These are phyloP conservation scores for Chlamydomonas eustigma DNA, from an alignment of 139 green algal genomes.

Conservation along the genomic window DNA sequence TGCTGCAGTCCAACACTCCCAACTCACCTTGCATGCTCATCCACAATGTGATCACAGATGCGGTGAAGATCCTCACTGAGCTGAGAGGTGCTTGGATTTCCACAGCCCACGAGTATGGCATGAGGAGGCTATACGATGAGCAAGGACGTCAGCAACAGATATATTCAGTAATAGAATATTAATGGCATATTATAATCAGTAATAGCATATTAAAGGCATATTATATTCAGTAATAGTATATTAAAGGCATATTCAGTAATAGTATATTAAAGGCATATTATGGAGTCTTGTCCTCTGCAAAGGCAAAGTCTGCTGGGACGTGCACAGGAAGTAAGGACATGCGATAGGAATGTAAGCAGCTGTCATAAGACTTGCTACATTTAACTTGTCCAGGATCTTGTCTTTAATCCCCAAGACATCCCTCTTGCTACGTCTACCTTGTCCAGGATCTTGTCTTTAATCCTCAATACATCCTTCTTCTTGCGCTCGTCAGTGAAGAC, in stretches of 20 bases:
- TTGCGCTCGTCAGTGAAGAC: conserved; percentile 15
- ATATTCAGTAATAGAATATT: too few species aligned
- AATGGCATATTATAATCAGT: too few species aligned
- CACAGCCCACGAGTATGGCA: conserved; percentile 69
- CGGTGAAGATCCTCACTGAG: conserved; percentile 62
- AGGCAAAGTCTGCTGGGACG: too few species aligned
- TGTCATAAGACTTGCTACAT: background rate
- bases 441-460: conserved; percentile 63
- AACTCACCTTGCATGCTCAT: conserved; percentile 47
- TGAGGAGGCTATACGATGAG: conserved; percentile 51
- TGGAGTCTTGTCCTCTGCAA: too few species aligned
- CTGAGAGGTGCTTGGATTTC: conserved; percentile 41
- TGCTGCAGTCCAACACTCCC: conserved; percentile 8
- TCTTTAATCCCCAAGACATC: conserved; percentile 12
- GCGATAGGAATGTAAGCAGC: too few species aligned
- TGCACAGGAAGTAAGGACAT: too few species aligned
- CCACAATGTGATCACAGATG: conserved; percentile 56
- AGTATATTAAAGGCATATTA: too few species aligned
- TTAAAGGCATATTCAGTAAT: too few species aligned
- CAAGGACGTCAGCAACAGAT: too few species aligned
- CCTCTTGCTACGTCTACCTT: conserved; percentile 24
- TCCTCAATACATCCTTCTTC: conserved; percentile 12
- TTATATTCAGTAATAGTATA: too few species aligned
- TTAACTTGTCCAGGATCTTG: conserved; percentile 67
- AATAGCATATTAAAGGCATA: too few species aligned